Conservation (phyloP, 805 yeast genomes). For the Candida patagonica region DNA sequence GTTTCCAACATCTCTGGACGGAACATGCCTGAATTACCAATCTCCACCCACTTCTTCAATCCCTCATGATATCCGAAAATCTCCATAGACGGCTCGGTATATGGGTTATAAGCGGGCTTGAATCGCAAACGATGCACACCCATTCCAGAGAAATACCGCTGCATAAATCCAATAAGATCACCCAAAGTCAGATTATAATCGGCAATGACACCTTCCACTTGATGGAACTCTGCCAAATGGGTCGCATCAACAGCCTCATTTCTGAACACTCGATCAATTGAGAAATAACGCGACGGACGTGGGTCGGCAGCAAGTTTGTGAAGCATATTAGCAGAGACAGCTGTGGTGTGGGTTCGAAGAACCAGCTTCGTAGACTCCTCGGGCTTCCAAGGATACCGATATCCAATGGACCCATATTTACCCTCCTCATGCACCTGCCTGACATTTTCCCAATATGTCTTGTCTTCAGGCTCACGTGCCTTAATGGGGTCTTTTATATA, state of each 20-base stretch:
- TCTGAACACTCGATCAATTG: slow-evolving; percentile 97
- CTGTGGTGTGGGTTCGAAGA: slow-evolving; percentile 95
- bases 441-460: slow-evolving; percentile 65
- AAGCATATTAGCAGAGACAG: slow-evolving; percentile 82
- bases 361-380: slow-evolving; percentile 88
- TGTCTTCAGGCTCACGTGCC: slow-evolving; percentile 79
- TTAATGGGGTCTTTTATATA: slow-evolving; percentile 85
- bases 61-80: slow-evolving; percentile 96
- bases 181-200: slow-evolving; percentile 93
- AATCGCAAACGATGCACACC: slow-evolving; percentile 92
- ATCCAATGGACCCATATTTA: slow-evolving; percentile 90
- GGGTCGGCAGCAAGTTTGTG: slow-evolving; percentile 79
- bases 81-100: slow-evolving; percentile 98
- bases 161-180: slow-evolving; percentile 96
- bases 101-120: slow-evolving; percentile 98
- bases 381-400: slow-evolving; percentile 95
- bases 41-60: slow-evolving; percentile 94
- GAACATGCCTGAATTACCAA: slow-evolving; percentile 99
- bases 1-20: slow-evolving; percentile 98
- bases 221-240: slow-evolving; percentile 98
- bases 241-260: slow-evolving; percentile 99
- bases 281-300: slow-evolving; percentile 75
- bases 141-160: slow-evolving; percentile 92
- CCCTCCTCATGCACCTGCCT: slow-evolving; percentile 83
- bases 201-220: slow-evolving; percentile 97